A percentile compares a stretch with the other conserved stretches of the same genome.
phyloP scores from a whole-genome alignment of 2,329 filamentous ascomycete genomes.

The Beauveria varroae region DNA sequence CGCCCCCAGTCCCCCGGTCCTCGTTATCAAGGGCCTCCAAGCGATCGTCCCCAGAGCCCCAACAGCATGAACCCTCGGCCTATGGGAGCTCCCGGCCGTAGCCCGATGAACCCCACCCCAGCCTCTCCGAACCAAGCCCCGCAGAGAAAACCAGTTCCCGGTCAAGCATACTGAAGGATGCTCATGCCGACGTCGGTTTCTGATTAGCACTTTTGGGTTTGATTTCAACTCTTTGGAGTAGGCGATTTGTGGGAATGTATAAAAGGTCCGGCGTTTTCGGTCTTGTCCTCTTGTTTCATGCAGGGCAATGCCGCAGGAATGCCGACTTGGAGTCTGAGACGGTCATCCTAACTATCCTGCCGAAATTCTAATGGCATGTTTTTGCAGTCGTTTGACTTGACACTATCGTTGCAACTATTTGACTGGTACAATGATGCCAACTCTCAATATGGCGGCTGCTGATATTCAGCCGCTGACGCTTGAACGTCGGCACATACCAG shows the following conservation, averaged over 20 bases:
- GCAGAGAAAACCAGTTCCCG: constrained; percentile 45
- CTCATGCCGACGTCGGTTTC: constrained; percentile 4
- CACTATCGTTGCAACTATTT: not conserved
- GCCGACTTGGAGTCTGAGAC: not conserved
- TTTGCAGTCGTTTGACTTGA: not conserved
- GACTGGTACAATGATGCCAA: not conserved
- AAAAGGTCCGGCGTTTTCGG: constrained; percentile 19
- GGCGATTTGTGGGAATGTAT: constrained; percentile 3
- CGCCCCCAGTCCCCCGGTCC: constrained; percentile 26
- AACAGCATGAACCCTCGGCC: constrained; percentile 30
- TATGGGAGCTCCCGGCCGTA: constrained; percentile 36
- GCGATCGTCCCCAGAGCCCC: constrained; percentile 34
- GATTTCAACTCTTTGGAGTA: not conserved
- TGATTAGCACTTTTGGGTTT: not conserved
- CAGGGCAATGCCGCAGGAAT: not conserved
- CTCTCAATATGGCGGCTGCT: constrained; percentile 8
- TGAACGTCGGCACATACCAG: not conserved
- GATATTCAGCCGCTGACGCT: constrained; percentile 21
- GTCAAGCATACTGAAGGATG: constrained; percentile 38
- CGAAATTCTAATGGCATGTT: constrained; percentile 18
- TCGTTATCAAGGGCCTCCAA: constrained; percentile 23
- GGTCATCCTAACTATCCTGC: not conserved
- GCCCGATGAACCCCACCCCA: constrained; percentile 36
- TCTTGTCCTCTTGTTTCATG: constrained; percentile 14
- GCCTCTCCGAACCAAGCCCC: constrained; percentile 25